phyloP scores from a whole-genome alignment of 2,329 filamentous ascomycete genomes.

The Hirsutella rhossiliensis region DNA sequence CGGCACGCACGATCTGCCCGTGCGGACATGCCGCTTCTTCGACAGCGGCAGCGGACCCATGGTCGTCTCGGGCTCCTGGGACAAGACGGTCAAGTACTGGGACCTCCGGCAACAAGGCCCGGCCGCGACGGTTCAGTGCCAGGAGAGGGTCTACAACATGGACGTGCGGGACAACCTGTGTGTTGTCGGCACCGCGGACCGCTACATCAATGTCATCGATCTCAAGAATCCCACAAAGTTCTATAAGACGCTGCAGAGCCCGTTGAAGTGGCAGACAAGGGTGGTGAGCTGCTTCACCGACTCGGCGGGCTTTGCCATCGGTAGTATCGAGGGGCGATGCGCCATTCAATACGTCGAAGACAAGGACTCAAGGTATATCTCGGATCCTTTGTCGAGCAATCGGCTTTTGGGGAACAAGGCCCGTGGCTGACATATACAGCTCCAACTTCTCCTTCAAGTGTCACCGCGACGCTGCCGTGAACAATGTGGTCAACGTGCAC shows the following conservation, averaged over 20 bases:
- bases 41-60: constrained; percentile 62
- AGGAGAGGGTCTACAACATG: constrained; percentile 81
- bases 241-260: constrained; percentile 93
- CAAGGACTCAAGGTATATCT: constrained; percentile 61
- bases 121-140: constrained; percentile 52
- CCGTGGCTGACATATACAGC: constrained; percentile 21
- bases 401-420: not conserved
- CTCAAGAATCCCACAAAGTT: constrained; percentile 78
- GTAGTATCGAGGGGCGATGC: constrained; percentile 92
- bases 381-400: not conserved
- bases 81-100: constrained; percentile 87
- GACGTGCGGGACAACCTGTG: constrained; percentile 81
- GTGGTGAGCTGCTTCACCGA: constrained; percentile 93
- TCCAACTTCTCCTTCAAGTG: constrained; percentile 99
- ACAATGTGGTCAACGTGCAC: constrained; percentile 78
- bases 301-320: constrained; percentile 83
- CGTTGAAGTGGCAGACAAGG: constrained; percentile 95
- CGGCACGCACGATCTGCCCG: constrained; percentile 73
- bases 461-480: constrained; percentile 69
- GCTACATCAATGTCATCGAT: constrained; percentile 93
- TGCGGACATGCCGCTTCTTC: constrained; percentile 69
- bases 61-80: constrained; percentile 86
- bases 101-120: constrained; percentile 58
- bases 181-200: constrained; percentile 85
- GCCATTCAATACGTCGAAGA: constrained; percentile 98